Evolutionary conservation across 805 yeast species (phyloP), one percentile per base, ranked within the genome.

Genomic region (Komagataella kurtzmanii): DNA sequence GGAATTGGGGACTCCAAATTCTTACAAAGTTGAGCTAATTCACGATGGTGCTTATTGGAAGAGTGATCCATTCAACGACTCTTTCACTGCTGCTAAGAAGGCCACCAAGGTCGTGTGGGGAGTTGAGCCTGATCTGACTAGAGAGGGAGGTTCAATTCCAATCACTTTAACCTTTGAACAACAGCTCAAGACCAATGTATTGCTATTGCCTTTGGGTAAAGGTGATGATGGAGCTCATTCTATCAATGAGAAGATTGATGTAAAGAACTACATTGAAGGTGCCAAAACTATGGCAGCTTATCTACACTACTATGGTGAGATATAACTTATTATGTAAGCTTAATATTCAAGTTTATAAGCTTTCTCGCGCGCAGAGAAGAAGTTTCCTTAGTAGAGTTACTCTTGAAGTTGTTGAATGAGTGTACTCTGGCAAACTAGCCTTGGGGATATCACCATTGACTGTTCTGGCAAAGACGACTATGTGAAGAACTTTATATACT

Each of bases 201-300:
- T 93, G 56, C 75, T 93, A 62, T 79, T 93, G 60, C 99, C 99
- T 56, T 86, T 93, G 85, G 99, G 99, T 57, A 85, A 95, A 71
- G 99, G 99, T 59, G 97, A 93, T 66, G 99, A 93, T 64, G 99
- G 99, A 61, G 99, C 99, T 48, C 99, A 93, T 68, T 88, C 97
- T 19, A 89, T 93, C 62, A 93, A 93, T 65, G 99, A 93, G 73
- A 93, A 93, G 74, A 72, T 93, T 61, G 86, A 95, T 65, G 74
- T 89, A 51, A 72, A 85, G 57, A 93, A 93, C 75, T 93, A 87
- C 70, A 81, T 93, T 59, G 86, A 87, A 63, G 99, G 99, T 58
- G 81, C 86, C 63, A 93, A 93, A 75, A 85, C 96, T 12, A 78
- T 91, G 69, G 83, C 91, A 58, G 96, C 97, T 17, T 93, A 89